Evolutionary conservation across 495 filamentous ascomycete genomes (phyloP), one percentile per base, ranked within the genome.

Genomic region (Baudoinia panamericana): DNA sequence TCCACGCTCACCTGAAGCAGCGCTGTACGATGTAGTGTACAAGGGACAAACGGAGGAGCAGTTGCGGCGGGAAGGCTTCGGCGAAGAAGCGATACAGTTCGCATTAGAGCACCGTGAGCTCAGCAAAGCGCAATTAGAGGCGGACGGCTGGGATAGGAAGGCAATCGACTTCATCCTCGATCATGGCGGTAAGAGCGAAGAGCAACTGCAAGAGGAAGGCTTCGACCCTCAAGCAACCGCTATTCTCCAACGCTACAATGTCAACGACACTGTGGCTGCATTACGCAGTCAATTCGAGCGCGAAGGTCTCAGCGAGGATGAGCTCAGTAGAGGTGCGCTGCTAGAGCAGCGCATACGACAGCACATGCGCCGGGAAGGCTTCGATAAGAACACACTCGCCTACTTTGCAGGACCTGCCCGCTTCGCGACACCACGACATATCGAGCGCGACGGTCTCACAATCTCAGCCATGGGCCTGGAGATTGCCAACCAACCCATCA

Each of bases 211-310:
- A 36, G 58, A 59, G 15, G 23, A 45, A 26, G 75, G 77, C 48
- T 66, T 72, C 0, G 70, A 85, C 31, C 90, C 82, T 17, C 71
- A 75, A 37, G 72, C 68, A 48, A 93, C 92, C 3, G 1, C 11
- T 4, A 37, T 37, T 8, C 13, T 38, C 23, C 13, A 20, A 1
- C 22, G 13, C 24, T 24, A 43, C 21, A 22, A 17, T 16, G 2
- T 43, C 13, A 3, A 7, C 19, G 10, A 12, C 24, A 34, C 27
- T 8, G 13, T 29, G 24, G 9, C 10, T 9, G 10, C 13, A 10
- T 3, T 45, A 9, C 40, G 40, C 20, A 5, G 5, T 8, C 15
- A 25, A 16, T 34, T 45, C 11, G 33, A 22, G 5, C 19, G 21
- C 16, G 32, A 43, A 16, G 15, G 13, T 22, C 1, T 40, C 17